Evolutionary conservation across 345 rosid species (phyloP).

Genomic region (Toxicodendron radicans): DNA sequence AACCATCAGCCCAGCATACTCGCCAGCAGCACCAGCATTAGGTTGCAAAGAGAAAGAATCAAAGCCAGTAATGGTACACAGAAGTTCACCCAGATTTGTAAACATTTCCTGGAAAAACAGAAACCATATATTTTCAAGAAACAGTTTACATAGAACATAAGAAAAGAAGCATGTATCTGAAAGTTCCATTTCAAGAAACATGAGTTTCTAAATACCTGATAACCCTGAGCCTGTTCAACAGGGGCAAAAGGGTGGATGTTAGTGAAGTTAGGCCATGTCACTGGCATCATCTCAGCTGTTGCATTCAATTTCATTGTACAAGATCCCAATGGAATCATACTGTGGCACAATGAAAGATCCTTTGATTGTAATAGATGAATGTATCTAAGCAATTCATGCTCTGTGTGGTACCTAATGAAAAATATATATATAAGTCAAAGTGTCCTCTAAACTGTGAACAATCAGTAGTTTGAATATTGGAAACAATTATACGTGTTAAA

Average conservation of each 20-base stretch:
- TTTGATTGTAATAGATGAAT: conserved; percentile 73
- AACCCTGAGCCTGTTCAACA: conserved; percentile 75
- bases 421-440: conserved; percentile 26
- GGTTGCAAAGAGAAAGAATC: conserved; percentile 99
- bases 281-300: conserved; percentile 97
- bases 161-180: neutral
- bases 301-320: conserved; percentile 99
- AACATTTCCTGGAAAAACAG: conserved; percentile 83
- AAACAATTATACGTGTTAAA: conserved; percentile 66
- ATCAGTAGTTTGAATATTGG: conserved; percentile 21
- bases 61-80: conserved; percentile 92
- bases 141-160: conserved; percentile 12
- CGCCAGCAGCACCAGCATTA: conserved; percentile 98
- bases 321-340: conserved; percentile 99
- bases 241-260: conserved; percentile 96
- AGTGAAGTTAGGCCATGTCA: conserved; percentile 85
- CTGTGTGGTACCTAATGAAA: conserved; percentile 71
- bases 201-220: conserved; percentile 56
- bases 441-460: conserved; percentile 12
- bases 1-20: conserved; percentile 99
- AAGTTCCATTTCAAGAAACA: conserved; percentile 12
- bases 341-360: conserved; percentile 97
- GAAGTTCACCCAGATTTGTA: conserved; percentile 69
- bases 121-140: conserved; percentile 23
- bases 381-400: conserved; percentile 93